These are phyloP conservation scores for Suillus lakei DNA, from an alignment of 768 basidiomycete species.

Conservation along the genomic window DNA sequence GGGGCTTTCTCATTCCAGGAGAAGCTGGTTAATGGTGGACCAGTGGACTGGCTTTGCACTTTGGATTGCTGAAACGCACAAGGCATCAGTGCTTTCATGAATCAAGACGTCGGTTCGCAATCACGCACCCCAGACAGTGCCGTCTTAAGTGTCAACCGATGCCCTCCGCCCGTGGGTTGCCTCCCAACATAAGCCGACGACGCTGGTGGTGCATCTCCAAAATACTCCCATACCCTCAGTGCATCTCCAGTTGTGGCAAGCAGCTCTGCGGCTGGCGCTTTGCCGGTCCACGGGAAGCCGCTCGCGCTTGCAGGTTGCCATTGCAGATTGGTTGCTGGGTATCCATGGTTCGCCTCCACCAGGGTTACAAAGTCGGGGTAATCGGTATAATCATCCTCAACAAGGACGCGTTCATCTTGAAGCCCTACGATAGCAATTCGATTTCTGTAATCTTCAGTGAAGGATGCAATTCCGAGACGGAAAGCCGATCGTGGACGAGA, in stretches of 20 bases:
- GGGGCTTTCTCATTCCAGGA: constrained; percentile 97
- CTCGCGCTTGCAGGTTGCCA: constrained; percentile 86
- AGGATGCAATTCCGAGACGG: constrained; percentile 85
- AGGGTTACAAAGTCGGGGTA: constrained; percentile 88
- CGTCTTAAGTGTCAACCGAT: constrained; percentile 73
- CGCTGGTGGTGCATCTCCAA: constrained; percentile 61
- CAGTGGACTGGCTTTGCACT: constrained; percentile 80
- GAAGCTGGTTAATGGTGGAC: constrained; percentile 94
- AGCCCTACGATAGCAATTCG: constrained; percentile 79
- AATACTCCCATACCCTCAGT: constrained; percentile 89
- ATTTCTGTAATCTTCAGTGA: constrained; percentile 84
- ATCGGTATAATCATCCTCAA: constrained; percentile 81
- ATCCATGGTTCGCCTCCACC: constrained; percentile 84
- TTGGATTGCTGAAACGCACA: constrained; percentile 72
- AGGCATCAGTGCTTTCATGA: constrained; percentile 12
- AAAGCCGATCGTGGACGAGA: constrained; percentile 76
- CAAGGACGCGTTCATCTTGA: constrained; percentile 86
- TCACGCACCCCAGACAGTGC: constrained; percentile 78
- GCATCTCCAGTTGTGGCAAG: constrained; percentile 95
- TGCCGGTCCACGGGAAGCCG: constrained; percentile 70
- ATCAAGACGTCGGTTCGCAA: constrained; percentile 9
- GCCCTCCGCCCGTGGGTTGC: constrained; percentile 57
- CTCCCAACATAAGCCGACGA: constrained; percentile 75
- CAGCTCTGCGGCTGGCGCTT: constrained; percentile 71
- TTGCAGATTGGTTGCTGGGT: constrained; percentile 91